phyloP scores from a whole-genome alignment of 495 filamentous ascomycete species.

The Patellaria atrata region DNA sequence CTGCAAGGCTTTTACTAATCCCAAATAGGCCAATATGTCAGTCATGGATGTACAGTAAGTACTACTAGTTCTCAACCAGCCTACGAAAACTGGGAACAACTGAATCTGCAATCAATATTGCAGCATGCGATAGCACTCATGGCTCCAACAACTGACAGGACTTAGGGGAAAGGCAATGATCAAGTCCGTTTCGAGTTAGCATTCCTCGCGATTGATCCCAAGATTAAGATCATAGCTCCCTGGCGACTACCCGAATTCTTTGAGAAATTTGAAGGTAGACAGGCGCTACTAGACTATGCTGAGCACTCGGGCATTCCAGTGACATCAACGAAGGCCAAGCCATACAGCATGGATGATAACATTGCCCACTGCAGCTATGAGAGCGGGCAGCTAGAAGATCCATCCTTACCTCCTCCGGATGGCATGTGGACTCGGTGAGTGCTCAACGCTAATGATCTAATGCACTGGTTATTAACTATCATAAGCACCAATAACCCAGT shows the following conservation, averaged over 20 bases:
- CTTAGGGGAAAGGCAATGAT: constrained; percentile 7
- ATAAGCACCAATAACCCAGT: constrained; percentile 1
- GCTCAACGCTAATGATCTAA: not conserved
- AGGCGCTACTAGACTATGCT: constrained; percentile 7
- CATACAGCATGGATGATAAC: constrained; percentile 8
- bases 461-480: not conserved
- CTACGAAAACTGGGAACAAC: too few species aligned
- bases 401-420: constrained; percentile 1
- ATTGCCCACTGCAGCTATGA: constrained; percentile 8
- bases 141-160: too few species aligned
- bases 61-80: too few species aligned
- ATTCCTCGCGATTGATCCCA: constrained; percentile 4
- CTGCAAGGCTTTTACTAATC: not conserved
- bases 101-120: too few species aligned
- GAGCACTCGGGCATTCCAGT: not conserved
- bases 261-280: constrained; percentile 1
- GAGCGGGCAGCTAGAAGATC: constrained; percentile 3
- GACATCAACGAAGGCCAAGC: constrained; percentile 4
- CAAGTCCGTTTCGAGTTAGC: constrained; percentile 8
- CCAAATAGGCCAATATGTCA: constrained; percentile 2
- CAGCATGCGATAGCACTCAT: too few species aligned
- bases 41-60: too few species aligned
- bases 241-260: constrained; percentile 6
- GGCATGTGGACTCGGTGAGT: constrained; percentile 6
- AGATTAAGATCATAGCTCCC: constrained; percentile 3